phyloP scores from a whole-genome alignment of 768 basidiomycete genomes.

The Harrya chromipes region DNA sequence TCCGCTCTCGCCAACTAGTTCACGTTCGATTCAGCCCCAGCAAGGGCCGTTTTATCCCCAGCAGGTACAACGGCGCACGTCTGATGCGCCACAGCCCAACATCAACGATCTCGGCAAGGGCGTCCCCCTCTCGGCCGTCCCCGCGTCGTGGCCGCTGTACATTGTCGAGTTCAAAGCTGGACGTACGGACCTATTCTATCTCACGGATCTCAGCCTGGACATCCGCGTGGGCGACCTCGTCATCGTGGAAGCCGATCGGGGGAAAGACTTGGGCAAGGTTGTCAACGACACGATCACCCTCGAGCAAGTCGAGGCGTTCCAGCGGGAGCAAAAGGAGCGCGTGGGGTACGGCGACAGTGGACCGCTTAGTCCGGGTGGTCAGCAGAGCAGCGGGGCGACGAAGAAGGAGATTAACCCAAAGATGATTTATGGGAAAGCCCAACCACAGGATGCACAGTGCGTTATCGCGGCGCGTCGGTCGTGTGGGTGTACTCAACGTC shows the following conservation, averaged over 20 bases:
- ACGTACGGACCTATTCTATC: slow-evolving; percentile 91
- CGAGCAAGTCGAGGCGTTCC: slow-evolving; percentile 87
- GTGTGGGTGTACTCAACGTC: slow-evolving; percentile 5
- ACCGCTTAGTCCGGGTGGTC: slow-evolving; percentile 50
- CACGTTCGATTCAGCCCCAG: slow-evolving; percentile 29
- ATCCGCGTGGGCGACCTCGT: slow-evolving; percentile 88
- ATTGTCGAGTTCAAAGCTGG: slow-evolving; percentile 99
- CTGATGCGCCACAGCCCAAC: slow-evolving; percentile 34
- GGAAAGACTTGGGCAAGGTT: slow-evolving; percentile 89
- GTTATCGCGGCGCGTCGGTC: slow-evolving; percentile 23
- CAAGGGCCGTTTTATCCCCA: slow-evolving; percentile 30
- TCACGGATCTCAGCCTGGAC: slow-evolving; percentile 60
- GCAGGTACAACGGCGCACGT: slow-evolving; percentile 38
- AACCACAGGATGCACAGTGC: slow-evolving; percentile 76
- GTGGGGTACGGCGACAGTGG: slow-evolving; percentile 39
- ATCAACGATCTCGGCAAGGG: slow-evolving; percentile 78
- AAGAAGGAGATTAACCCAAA: slow-evolving; percentile 97
- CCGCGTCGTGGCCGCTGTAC: slow-evolving; percentile 84
- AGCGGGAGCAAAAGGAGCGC: slow-evolving; percentile 72
- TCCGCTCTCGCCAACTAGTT: slow-evolving; percentile 52
- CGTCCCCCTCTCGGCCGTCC: slow-evolving; percentile 80
- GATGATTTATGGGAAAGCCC: slow-evolving; percentile 90
- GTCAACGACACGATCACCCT: slow-evolving; percentile 89
- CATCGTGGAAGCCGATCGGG: slow-evolving; percentile 95
- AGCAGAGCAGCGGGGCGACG: slow-evolving; percentile 33